These are phyloP conservation scores for Globisporangium megalacanthum DNA, from an alignment of 352 stramenopile genomes.

Conservation along the genomic window DNA sequence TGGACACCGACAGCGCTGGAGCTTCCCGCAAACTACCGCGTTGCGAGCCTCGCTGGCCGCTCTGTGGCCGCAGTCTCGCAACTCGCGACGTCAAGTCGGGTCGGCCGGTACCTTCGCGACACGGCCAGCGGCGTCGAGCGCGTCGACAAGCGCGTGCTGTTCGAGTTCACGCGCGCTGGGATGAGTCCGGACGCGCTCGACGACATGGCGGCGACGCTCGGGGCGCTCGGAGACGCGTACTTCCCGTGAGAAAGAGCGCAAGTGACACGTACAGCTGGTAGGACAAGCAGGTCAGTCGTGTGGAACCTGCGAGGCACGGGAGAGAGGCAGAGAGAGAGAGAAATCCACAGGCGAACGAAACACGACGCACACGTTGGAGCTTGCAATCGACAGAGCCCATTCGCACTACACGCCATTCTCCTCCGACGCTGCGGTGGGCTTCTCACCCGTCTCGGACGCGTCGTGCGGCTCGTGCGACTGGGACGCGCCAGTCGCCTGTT, in stretches of 20 bases:
- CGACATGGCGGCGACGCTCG: conserved; percentile 49
- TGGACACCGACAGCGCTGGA: conserved; percentile 26
- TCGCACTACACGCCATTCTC: too few relatives aligned
- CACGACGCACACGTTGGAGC: too few relatives aligned
- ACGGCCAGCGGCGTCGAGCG: conserved; percentile 28
- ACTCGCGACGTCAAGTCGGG: conserved; percentile 32
- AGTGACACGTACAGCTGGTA: background rate
- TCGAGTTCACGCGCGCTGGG: conserved; percentile 65
- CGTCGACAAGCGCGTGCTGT: conserved; percentile 57
- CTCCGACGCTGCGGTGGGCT: too few relatives aligned
- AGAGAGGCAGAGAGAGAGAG: too few relatives aligned
- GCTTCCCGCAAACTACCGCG: conserved; percentile 6
- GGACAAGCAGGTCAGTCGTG: background rate
- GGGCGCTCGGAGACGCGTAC: conserved; percentile 39
- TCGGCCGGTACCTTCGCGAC: conserved; percentile 38
- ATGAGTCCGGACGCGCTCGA: conserved; percentile 68
- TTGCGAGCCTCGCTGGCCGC: conserved; percentile 12
- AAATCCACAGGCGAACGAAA: too few relatives aligned
- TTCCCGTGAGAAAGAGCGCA: conserved; percentile 3
- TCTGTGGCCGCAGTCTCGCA: conserved; percentile 40
- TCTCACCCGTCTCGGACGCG: too few relatives aligned
- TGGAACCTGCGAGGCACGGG: too few relatives aligned
- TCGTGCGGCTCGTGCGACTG: too few relatives aligned
- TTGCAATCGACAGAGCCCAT: too few relatives aligned
- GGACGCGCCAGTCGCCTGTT: too few relatives aligned